Conservation (phyloP, 148 eudicot genomes). For the Persicaria tinctoria region DNA sequence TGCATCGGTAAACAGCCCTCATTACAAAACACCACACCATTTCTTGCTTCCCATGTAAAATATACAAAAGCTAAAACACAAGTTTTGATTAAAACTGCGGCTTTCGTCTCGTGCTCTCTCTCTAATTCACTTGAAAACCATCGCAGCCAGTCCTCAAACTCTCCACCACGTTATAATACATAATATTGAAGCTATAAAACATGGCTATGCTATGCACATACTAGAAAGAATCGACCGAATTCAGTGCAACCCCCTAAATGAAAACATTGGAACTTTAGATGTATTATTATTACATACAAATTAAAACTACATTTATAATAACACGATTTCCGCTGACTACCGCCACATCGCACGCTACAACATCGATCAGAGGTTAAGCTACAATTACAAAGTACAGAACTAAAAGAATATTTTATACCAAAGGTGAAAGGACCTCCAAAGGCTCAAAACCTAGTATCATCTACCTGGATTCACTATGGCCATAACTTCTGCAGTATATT, state of each 20-base stretch:
- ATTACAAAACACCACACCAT: too few species aligned
- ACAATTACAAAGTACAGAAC: neutral
- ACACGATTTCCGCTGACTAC: neutral
- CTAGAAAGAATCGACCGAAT: too few species aligned
- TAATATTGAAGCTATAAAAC: too few species aligned
- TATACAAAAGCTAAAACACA: too few species aligned
- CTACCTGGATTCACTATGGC: slow-evolving; percentile 8
- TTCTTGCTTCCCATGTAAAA: too few species aligned
- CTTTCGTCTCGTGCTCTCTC: too few species aligned
- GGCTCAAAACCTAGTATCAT: neutral
- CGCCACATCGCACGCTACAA: slow-evolving; percentile 2
- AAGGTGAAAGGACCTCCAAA: neutral
- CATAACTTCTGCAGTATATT: slow-evolving; percentile 1
- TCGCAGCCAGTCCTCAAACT: too few species aligned
- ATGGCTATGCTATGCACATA: too few species aligned
- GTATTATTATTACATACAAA: neutral
- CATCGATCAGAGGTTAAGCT: slow-evolving; percentile 7
- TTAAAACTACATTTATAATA: slow-evolving; percentile 2
- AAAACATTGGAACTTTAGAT: neutral
- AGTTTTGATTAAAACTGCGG: too few species aligned
- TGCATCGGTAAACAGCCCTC: too few species aligned
- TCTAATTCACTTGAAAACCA: too few species aligned
- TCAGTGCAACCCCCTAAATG: neutral
- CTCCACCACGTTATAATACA: too few species aligned
- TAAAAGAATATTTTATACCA: neutral